Evolutionary conservation across 2,329 filamentous ascomycete species (phyloP), one percentile per base, ranked within the genome.

Genomic region (Chalaropsis thielavioides): DNA sequence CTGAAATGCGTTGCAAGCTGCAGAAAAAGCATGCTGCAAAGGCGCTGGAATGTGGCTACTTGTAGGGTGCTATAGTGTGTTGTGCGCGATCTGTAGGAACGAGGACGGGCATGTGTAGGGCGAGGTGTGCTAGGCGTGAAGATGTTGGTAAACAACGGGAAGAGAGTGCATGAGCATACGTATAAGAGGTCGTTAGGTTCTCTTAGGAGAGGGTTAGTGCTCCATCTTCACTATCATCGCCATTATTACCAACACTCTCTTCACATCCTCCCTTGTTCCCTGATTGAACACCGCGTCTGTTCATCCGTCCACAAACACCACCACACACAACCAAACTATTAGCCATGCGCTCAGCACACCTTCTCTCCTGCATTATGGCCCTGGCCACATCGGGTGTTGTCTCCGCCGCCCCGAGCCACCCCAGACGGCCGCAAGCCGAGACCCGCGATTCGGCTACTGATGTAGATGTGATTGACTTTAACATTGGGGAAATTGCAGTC

Each of bases 261-360:
- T 31, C 51, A 35, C 2, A 31, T 38, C 51, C 11, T 13, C 17
- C 0, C 24, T n/a, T 15, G 4, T 58, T 35, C 27, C 17, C 27
- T 8, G 15, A 27, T 19, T 11, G 46, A 51, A 13, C 24, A 15
- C 35, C 35, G 7, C 3, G 4, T 8, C 43, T 56, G 8, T 17
- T 15, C 22, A 56, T 3, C 22, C 51, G 2, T 19, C 6, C 49
- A 54, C 19, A 24, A 13, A 46, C 10, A 46, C 15, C 11, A 38
- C 3, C n/a, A 31, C 22, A 6, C 19, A 22, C 19, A 63, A 13
- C 10, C 11, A 22, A 11, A 7, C 4, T 10, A 17, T 22, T 13
- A 58, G 40, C 40, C 5, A 64, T 64, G 62, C 51, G 35, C 22
- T n/a, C 62, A 4, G n/a, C 38, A 27, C 51, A 64, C 19, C 11